Evolutionary conservation across 352 stramenopile species (phyloP), one percentile per base, ranked within the genome.

Genomic region (Phytophthora kernoviae): DNA sequence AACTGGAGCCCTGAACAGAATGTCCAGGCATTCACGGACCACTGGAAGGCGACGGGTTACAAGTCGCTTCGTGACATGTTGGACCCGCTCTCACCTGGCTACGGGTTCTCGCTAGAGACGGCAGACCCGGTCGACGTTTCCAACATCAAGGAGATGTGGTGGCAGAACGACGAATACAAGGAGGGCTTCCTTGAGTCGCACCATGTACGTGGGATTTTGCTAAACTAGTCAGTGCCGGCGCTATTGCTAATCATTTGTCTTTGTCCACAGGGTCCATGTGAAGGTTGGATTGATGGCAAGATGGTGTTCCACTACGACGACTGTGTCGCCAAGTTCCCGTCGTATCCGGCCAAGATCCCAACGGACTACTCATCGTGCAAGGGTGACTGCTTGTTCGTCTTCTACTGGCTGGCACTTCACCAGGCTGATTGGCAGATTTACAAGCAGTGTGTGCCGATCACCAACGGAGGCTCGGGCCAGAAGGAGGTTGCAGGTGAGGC

Each of bases 391-490:
- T 49, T 58, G 7, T 58, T 89, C 22, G 58, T 55, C 12, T 87
- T 88, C 64, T 83, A 84, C 70, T 86, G 76, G 70, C 37, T 79
- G 26, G 73, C 74, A 12, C 39, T 79, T 20, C 66, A 82, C 65
- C 57, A 61, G 49, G 36, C 58, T 0, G 11, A 70, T 14, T 82
- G 70, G 74, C 74, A 83, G 46, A 59, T 83, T 30, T 83, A 83
- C 54, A 73, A 68, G 45, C 52, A 68, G 47, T 75, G 63, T 22
- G 71, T 75, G 49, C 52, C 63, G 11, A 75, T 75, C 33, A 49
- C 43, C 15, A 70, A 70, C 40, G 46, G 47, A 41, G 61, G 49
- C 17, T 57, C 51, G 18, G 51, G 49, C 24, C 24, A 30, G 24
- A 6, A 30, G 15, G 48, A 62, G 22, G 49, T 65, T 12, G 47